Evolutionary conservation across 306 rosid species (phyloP).

Genomic region (Medicago ruthenica): DNA sequence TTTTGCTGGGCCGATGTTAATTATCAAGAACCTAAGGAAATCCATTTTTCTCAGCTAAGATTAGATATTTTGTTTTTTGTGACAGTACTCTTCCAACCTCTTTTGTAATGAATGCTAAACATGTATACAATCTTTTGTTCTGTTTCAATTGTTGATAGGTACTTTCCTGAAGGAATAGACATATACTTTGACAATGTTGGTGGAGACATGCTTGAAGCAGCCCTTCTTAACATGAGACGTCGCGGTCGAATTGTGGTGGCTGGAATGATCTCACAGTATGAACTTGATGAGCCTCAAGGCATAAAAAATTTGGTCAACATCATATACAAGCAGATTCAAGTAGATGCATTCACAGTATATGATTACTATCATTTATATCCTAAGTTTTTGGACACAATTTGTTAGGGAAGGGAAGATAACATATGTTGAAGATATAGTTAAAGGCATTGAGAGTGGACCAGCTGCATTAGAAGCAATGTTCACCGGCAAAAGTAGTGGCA

Average conservation of each 20-base stretch:
- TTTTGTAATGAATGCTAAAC: constrained; percentile 4
- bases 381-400: constrained; percentile 60
- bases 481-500: constrained; percentile 45
- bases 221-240: constrained; percentile 57
- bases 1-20: no score
- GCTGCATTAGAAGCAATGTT: constrained; percentile 48
- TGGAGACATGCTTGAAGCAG: constrained; percentile 68
- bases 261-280: constrained; percentile 71
- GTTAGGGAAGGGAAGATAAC: constrained; percentile 62
- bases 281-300: constrained; percentile 61
- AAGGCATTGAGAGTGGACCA: constrained; percentile 46
- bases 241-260: constrained; percentile 56
- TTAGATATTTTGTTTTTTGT: not conserved
- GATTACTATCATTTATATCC: constrained; percentile 58
- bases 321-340: constrained; percentile 44
- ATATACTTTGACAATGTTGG: constrained; percentile 80
- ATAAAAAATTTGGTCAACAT: constrained; percentile 50
- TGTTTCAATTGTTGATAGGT: constrained; percentile 40
- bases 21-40: not conserved
- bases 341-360: constrained; percentile 61
- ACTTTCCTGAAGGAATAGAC: constrained; percentile 67
- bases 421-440: constrained; percentile 48
- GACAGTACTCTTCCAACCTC: not conserved
- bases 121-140: not conserved
- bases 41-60: not conserved